phyloP scores from a whole-genome alignment of 768 basidiomycete genomes.

The Boletus speciosus region DNA sequence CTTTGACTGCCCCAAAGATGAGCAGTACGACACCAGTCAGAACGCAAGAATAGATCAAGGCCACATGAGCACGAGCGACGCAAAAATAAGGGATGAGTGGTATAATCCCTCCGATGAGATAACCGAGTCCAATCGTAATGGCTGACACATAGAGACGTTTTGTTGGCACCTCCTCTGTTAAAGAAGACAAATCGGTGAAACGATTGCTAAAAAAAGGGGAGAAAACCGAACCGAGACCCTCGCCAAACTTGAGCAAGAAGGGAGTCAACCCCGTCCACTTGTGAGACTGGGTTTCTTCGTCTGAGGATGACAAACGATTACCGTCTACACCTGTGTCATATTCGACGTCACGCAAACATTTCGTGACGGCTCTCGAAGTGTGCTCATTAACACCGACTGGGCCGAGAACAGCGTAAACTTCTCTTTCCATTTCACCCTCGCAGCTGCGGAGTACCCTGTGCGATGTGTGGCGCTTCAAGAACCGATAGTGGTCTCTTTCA shows the following conservation, averaged over 20 bases:
- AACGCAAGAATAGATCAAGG: constrained; percentile 70
- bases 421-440: constrained; percentile 93
- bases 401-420: constrained; percentile 83
- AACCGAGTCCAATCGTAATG: constrained; percentile 92
- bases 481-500: constrained; percentile 92
- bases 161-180: constrained; percentile 81
- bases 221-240: constrained; percentile 67
- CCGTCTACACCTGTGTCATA: constrained; percentile 32
- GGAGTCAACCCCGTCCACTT: constrained; percentile 84
- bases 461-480: constrained; percentile 67
- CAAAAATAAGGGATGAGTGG: constrained; percentile 94
- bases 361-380: constrained; percentile 75
- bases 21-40: constrained; percentile 84
- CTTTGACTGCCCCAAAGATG: constrained; percentile 88
- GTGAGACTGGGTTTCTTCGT: constrained; percentile 56
- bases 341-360: constrained; percentile 68
- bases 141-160: constrained; percentile 85
- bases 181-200: neutral
- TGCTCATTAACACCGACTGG: constrained; percentile 87
- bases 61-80: constrained; percentile 62
- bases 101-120: constrained; percentile 89
- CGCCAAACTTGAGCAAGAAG: constrained; percentile 95
- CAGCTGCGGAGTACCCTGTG: constrained; percentile 87
- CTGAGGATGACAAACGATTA: constrained; percentile 24
- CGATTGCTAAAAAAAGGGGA: neutral